These are phyloP conservation scores for Fraxinus floribunda DNA, from an alignment of 305 asterid species.

Conservation along the genomic window DNA sequence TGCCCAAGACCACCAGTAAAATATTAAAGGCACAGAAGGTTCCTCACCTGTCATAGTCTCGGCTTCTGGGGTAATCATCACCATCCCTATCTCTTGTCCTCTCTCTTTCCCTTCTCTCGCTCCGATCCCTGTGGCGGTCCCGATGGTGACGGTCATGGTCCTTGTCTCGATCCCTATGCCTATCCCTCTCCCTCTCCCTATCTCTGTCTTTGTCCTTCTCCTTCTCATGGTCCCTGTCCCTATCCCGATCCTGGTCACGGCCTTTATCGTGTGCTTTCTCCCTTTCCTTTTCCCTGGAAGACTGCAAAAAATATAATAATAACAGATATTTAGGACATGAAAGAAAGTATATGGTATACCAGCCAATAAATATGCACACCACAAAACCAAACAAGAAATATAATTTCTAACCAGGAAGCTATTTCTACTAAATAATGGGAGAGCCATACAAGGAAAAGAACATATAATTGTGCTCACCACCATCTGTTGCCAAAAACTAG, in stretches of 20 bases:
- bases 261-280: neutral
- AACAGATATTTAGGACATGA: neutral
- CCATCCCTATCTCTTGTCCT: constrained; percentile 54
- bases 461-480: neutral
- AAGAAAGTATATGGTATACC: neutral
- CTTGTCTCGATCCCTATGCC: constrained; percentile 41
- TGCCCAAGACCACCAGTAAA: neutral
- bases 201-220: constrained; percentile 39
- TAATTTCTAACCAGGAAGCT: neutral
- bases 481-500: neutral
- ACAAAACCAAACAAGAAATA: constrained; percentile 19
- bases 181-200: constrained; percentile 36
- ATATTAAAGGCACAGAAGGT: neutral
- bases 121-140: constrained; percentile 45
- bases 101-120: constrained; percentile 44
- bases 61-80: constrained; percentile 55
- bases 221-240: constrained; percentile 37
- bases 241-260: neutral
- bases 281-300: constrained; percentile 2
- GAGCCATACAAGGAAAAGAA: neutral
- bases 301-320: neutral
- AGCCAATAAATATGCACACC: neutral
- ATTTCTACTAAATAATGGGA: neutral
- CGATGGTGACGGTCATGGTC: constrained; percentile 49
- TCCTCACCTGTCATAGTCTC: constrained; percentile 62